A percentile compares a stretch with the other conserved stretches of the same genome.
phyloP scores from a whole-genome alignment of 345 rosid species.

The Pistacia vera region DNA sequence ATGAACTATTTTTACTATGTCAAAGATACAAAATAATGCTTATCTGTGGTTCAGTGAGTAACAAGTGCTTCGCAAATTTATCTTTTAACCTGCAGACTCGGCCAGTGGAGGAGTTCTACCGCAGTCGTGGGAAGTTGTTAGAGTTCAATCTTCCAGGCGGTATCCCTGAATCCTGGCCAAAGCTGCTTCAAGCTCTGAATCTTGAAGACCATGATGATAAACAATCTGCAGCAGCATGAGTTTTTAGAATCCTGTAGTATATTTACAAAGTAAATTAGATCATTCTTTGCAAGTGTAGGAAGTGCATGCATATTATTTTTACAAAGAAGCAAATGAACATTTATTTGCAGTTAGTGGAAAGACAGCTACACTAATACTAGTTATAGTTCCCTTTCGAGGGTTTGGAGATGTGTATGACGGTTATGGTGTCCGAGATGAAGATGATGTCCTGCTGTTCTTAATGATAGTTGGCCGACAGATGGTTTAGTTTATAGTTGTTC shows the following conservation, averaged over 20 bases:
- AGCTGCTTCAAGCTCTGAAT: slow-evolving; percentile 83
- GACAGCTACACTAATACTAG: not conserved
- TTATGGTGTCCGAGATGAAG: slow-evolving; percentile 15
- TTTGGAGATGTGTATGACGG: not conserved
- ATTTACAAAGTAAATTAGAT: slow-evolving; percentile 37
- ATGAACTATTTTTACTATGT: not conserved
- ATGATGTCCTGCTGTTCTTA: slow-evolving; percentile 7
- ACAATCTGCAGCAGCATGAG: slow-evolving; percentile 69
- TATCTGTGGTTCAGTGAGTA: not conserved
- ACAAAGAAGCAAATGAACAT: slow-evolving; percentile 10
- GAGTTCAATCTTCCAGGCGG: slow-evolving; percentile 98
- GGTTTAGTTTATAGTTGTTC: not conserved
- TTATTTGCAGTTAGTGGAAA: slow-evolving; percentile 15
- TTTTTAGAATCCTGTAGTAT: slow-evolving; percentile 5
- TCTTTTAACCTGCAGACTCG: slow-evolving; percentile 54
- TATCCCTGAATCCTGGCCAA: slow-evolving; percentile 97
- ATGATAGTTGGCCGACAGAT: slow-evolving; percentile 11
- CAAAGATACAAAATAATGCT: not conserved
- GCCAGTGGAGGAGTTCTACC: slow-evolving; percentile 94
- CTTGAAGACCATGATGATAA: slow-evolving; percentile 62
- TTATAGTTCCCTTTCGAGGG: not conserved
- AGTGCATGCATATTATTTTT: slow-evolving; percentile 37
- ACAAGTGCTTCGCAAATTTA: slow-evolving; percentile 9
- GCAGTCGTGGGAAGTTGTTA: slow-evolving; percentile 67
- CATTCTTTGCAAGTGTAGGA: slow-evolving; percentile 60